Percentiles rank a stretch among this genome's conserved stretches.
Conservation (phyloP, 2,329 filamentous ascomycete genomes). For the Leptographium procerum region DNA sequence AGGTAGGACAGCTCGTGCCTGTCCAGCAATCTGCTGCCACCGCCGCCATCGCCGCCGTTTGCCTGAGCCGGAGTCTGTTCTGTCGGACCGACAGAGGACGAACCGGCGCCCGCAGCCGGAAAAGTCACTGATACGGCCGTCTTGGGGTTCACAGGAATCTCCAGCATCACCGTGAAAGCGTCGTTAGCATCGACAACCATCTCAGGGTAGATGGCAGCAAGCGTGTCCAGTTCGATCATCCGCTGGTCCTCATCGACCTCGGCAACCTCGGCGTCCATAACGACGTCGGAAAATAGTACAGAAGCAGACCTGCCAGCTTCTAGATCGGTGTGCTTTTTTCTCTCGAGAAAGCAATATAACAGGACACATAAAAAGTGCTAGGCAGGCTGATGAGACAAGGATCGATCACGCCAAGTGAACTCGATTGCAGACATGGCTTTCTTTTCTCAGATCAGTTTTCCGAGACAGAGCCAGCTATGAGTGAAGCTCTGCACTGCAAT, state of each 20-base stretch:
- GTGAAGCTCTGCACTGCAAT: background rate
- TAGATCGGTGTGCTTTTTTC: no score
- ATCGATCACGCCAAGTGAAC: background rate
- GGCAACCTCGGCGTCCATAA: slow-evolving; percentile 15
- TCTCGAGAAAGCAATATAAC: no score
- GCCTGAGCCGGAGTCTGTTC: no score
- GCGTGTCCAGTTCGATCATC: slow-evolving; percentile 45
- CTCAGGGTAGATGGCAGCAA: slow-evolving; percentile 58
- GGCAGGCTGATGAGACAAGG: background rate
- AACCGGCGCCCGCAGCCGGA: slow-evolving; percentile 28
- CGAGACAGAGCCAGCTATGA: background rate
- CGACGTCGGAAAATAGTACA: no score
- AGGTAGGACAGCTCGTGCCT: slow-evolving; percentile 44
- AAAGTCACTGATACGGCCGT: slow-evolving; percentile 47
- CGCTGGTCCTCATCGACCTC: slow-evolving; percentile 41
- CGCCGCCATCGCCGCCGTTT: slow-evolving; percentile 5
- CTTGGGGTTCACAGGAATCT: slow-evolving; percentile 44
- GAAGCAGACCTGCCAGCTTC: no score
- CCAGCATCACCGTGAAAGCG: slow-evolving; percentile 40
- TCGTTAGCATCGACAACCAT: slow-evolving; percentile 34
- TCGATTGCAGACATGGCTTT: background rate
- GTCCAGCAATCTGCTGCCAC: slow-evolving; percentile 18
- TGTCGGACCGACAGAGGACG: slow-evolving; percentile 8
- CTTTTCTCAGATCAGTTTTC: background rate
- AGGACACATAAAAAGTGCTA: no score